Conservation (phyloP, 129 eudicot species). For the Pseudognaphalium luteoalbum region DNA sequence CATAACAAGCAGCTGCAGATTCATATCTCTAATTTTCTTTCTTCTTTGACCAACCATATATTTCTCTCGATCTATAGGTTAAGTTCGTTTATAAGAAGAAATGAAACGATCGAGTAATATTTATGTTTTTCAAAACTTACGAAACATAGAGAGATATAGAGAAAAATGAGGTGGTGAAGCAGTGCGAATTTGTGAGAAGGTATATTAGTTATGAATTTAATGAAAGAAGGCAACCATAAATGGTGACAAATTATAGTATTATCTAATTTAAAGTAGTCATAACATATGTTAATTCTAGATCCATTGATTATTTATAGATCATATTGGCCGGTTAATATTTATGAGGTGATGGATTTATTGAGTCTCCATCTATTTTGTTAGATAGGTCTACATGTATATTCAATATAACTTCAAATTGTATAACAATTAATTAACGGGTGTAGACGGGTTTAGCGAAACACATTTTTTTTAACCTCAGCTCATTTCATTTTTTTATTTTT, state of each 20-base stretch:
- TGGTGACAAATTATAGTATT: neutral
- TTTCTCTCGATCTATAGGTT: slow-evolving; percentile 10
- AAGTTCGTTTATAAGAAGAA: neutral
- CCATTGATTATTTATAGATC: too few relatives aligned
- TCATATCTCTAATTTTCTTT: slow-evolving; percentile 1
- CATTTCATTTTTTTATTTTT: too few relatives aligned
- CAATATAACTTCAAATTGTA: too few relatives aligned
- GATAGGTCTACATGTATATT: too few relatives aligned
- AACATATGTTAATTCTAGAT: too few relatives aligned
- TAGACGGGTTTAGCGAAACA: too few relatives aligned
- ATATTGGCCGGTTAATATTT: too few relatives aligned
- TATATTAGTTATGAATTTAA: neutral
- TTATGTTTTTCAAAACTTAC: neutral
- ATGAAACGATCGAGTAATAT: neutral
- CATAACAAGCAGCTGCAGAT: slow-evolving; percentile 23
- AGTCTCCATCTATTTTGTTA: too few relatives aligned
- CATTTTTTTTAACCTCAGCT: too few relatives aligned
- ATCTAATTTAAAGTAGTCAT: too few relatives aligned
- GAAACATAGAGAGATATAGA: neutral
- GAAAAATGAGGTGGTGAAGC: neutral
- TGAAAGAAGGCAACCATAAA: neutral
- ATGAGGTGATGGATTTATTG: too few relatives aligned
- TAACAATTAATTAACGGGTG: too few relatives aligned
- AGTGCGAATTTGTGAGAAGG: neutral
- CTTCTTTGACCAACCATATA: slow-evolving; percentile 20